Percentiles rank a stretch among this genome's conserved stretches.
Evolutionary conservation across 2,329 filamentous ascomycete species (phyloP).

Genomic region (Paecilomyces sp.): DNA sequence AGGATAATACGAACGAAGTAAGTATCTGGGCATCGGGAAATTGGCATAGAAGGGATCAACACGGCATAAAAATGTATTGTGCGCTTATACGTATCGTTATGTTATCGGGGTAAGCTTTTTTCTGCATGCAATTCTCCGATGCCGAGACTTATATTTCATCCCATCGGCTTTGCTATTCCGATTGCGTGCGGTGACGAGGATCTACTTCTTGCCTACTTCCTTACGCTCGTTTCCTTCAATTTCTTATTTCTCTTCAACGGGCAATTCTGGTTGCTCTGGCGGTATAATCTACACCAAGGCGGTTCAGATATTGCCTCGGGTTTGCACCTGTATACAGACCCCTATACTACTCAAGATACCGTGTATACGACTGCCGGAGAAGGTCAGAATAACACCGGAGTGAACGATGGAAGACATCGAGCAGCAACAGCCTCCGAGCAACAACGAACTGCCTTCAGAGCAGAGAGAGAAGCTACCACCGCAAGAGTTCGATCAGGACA

Average conservation of each 20-base stretch:
- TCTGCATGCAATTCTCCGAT: background rate
- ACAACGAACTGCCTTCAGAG: background rate
- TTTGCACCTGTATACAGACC: background rate
- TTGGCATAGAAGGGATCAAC: background rate
- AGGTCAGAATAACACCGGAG: background rate
- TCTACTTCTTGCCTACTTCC: background rate
- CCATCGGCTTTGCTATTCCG: background rate
- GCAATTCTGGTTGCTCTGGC: background rate
- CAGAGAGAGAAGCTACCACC: background rate
- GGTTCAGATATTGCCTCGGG: background rate
- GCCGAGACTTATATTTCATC: background rate
- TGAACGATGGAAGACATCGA: background rate
- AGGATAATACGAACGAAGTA: background rate
- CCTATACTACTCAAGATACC: background rate
- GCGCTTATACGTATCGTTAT: background rate
- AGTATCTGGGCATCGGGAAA: background rate
- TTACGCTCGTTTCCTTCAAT: background rate
- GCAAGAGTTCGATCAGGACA: background rate
- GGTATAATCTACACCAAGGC: background rate
- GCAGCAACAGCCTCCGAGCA: background rate
- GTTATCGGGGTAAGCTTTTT: background rate
- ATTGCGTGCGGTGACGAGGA: background rate
- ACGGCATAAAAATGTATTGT: background rate
- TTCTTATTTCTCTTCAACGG: background rate
- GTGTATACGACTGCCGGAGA: background rate